phyloP scores from a whole-genome alignment of 768 basidiomycete species.

The Cyclocybe cylindracea region DNA sequence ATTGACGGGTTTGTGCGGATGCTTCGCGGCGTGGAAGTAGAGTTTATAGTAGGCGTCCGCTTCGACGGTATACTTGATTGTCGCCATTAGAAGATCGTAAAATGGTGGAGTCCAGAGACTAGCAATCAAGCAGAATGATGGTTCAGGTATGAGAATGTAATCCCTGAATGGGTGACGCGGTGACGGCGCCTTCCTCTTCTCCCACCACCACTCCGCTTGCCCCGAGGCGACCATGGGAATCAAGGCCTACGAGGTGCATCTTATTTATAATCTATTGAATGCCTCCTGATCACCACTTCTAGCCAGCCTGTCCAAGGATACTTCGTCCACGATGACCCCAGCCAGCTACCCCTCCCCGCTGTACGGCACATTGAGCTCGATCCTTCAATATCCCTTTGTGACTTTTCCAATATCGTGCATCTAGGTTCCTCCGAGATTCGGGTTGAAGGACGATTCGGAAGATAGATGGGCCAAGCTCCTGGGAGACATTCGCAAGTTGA shows the following conservation, averaged over 20 bases:
- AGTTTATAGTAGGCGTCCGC: constrained; percentile 71
- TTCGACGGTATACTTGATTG: constrained; percentile 50
- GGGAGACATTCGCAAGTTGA: constrained; percentile 45
- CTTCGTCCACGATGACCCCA: constrained; percentile 18
- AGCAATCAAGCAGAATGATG: no score
- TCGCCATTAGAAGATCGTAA: constrained; percentile 6
- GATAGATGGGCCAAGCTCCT: constrained; percentile 19
- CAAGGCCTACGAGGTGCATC: no score
- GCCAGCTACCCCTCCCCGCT: constrained; percentile 7
- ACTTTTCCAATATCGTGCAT: not conserved
- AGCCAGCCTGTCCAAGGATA: constrained; percentile 18
- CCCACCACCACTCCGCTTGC: no score
- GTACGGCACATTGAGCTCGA: not conserved
- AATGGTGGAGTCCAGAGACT: no score
- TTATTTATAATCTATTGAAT: no score
- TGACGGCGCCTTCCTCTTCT: no score
- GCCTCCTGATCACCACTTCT: no score
- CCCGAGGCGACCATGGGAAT: no score
- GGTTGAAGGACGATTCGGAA: constrained; percentile 16
- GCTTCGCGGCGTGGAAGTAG: constrained; percentile 78
- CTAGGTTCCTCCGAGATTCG: constrained; percentile 21
- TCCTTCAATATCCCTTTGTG: not conserved
- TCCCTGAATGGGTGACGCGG: no score
- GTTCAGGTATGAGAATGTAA: no score
- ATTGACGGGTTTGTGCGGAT: constrained; percentile 74